Conservation (phyloP, 805 yeast species). For the Kluyveromyces siamensis region DNA sequence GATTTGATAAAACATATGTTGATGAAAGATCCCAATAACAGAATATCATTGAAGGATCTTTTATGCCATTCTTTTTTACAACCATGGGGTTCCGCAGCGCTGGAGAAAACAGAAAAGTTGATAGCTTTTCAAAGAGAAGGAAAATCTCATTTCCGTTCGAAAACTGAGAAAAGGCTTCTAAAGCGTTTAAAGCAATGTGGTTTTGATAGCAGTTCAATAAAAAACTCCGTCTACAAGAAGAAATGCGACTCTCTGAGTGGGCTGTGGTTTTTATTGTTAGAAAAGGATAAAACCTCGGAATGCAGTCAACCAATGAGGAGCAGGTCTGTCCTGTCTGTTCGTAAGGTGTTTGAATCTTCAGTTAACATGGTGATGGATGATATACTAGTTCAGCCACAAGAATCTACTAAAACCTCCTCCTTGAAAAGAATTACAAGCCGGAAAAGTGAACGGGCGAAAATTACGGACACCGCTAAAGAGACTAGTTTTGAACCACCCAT, state of each 20-base stretch:
- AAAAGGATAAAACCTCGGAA: conserved; percentile 32
- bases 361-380: conserved; percentile 4
- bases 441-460: conserved; percentile 12
- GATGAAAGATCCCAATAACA: conserved; percentile 50
- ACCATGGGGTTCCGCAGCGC: conserved; percentile 34
- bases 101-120: conserved; percentile 32
- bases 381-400: conserved; percentile 1
- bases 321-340: conserved; percentile 27
- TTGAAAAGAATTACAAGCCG: conserved; percentile 19
- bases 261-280: conserved; percentile 59
- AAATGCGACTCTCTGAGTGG: conserved; percentile 70
- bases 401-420: conserved; percentile 8
- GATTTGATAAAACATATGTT: conserved; percentile 46
- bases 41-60: conserved; percentile 52
- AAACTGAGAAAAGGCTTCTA: conserved; percentile 52
- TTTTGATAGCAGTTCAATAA: conserved; percentile 53
- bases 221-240: conserved; percentile 44
- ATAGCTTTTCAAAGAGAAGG: conserved; percentile 29
- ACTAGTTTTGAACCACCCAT: conserved; percentile 6
- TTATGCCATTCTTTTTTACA: conserved; percentile 43
- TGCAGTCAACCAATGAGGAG: conserved; percentile 28
- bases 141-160: conserved; percentile 43
- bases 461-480: conserved; percentile 8
- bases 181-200: conserved; percentile 52
- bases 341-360: conserved; percentile 23